Evolutionary conservation across 176 grass and related monocot genomes (phyloP).

Genomic region (Musa acuminata): DNA sequence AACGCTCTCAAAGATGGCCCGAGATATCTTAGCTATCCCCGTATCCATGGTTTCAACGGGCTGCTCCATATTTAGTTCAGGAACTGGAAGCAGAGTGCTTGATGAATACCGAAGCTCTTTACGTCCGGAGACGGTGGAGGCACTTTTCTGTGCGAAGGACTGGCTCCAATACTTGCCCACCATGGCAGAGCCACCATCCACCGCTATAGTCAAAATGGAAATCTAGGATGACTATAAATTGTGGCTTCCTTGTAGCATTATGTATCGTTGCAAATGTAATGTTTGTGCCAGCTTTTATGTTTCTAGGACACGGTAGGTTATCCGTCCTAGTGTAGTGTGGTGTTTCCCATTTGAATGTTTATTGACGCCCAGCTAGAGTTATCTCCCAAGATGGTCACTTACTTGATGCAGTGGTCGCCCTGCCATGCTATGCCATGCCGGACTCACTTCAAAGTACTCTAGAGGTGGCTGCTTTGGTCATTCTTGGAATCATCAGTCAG

Average conservation of each 20-base stretch:
- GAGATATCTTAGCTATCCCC: slow-evolving; percentile 10
- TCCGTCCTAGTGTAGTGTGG: too few relatives aligned
- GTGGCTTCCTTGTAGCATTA: background rate
- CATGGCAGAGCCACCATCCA: background rate
- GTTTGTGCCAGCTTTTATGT: background rate
- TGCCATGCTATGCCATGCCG: too few relatives aligned
- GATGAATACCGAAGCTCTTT: slow-evolving; percentile 15
- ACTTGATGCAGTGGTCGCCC: too few relatives aligned
- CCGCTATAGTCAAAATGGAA: slow-evolving; percentile 6
- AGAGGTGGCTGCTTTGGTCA: too few relatives aligned
- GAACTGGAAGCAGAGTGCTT: slow-evolving; percentile 12
- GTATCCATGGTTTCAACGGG: slow-evolving; percentile 7
- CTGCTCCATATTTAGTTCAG: slow-evolving; percentile 2
- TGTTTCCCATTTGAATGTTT: too few relatives aligned
- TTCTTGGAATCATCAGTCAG: too few relatives aligned
- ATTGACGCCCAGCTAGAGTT: too few relatives aligned
- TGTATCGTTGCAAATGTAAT: slow-evolving; percentile 1
- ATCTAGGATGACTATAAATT: background rate
- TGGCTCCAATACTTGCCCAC: slow-evolving; percentile 12
- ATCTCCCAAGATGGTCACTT: too few relatives aligned
- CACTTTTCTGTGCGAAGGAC: slow-evolving; percentile 7
- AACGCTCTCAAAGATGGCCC: slow-evolving; percentile 13
- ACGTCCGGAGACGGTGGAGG: slow-evolving; percentile 3
- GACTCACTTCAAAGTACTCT: too few relatives aligned
- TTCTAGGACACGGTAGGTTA: too few relatives aligned